Evolutionary conservation across 768 basidiomycete species (phyloP), one percentile per base, ranked within the genome.

Genomic region (Rhodotorula diobovata): DNA sequence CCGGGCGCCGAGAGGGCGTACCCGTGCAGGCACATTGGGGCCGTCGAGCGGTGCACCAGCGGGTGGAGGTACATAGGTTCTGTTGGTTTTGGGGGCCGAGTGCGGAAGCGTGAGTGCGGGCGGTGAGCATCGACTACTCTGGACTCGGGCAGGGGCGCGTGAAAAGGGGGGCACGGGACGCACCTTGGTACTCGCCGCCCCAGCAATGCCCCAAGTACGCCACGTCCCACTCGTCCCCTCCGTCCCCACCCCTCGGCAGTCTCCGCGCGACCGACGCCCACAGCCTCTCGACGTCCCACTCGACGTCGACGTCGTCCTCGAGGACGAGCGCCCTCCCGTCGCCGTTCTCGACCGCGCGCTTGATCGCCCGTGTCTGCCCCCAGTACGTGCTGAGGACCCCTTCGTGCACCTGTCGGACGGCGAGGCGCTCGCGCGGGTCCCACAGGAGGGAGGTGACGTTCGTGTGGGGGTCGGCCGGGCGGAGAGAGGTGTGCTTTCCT

Each of bases 291-390:
- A 78, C 16, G 61, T 78, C 76, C 78, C 78, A 78, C 63, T 78
- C 78, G 35, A 78, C 37, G 46, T 78, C 78, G 20, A 77, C 74
- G 35, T 78, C 78, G 65, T 78, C 78, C 59, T 78, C 78, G n/a
- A 78, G 55, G 35, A 78, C 71, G 21, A 78, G 65, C 34, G 76
- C 78, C 28, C 61, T 71, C 35, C 55, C 54, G 61, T 78, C 78
- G 23, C 62, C 71, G 32, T 76, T 73, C 64, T 72, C 72, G 25
- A 73, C 28, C n/a, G 75, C 63, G n/a, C 58, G 58, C 37, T 72
- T 57, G 55, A 76, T 69, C 43, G 73, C 78, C 32, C 74, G 54
- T n/a, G 75, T 77, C 56, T 78, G 78, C 18, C 75, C 73, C 45
- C 54, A 78, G 58, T 68, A 78, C 7, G 78, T 78, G 2, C 54